phyloP scores from a whole-genome alignment of 257 asterid species.

The Cordia subcordata region DNA sequence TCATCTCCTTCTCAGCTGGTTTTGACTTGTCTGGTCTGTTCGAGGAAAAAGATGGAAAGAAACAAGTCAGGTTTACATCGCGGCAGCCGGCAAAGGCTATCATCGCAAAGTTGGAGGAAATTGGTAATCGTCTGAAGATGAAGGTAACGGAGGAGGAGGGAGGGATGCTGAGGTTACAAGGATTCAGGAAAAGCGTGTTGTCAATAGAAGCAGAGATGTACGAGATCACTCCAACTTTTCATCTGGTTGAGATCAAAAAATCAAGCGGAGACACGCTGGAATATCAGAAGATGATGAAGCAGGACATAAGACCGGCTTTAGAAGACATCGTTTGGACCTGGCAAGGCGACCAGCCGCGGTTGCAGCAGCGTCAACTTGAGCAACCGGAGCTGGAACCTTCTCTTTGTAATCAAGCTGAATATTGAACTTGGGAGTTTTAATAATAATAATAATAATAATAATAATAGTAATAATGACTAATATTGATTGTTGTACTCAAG shows the following conservation, averaged over 20 bases:
- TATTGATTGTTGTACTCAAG: too few species aligned
- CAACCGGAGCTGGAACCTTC: background rate
- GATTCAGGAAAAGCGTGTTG: slow-evolving; percentile 51
- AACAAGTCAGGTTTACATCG: slow-evolving; percentile 52
- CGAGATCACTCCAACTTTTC: slow-evolving; percentile 52
- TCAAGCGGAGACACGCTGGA: slow-evolving; percentile 66
- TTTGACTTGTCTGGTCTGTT: slow-evolving; percentile 73
- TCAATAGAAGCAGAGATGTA: slow-evolving; percentile 67
- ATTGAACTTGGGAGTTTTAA: too few species aligned
- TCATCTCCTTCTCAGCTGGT: slow-evolving; percentile 73
- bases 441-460: too few species aligned
- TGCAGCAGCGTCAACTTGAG: slow-evolving; percentile 13
- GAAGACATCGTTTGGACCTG: slow-evolving; percentile 75
- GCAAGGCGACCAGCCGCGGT: slow-evolving; percentile 48
- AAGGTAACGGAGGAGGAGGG: slow-evolving; percentile 56
- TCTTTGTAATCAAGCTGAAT: too few species aligned
- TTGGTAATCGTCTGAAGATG: slow-evolving; percentile 50
- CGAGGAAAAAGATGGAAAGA: slow-evolving; percentile 40
- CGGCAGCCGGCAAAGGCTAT: slow-evolving; percentile 47
- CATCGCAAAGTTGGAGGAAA: slow-evolving; percentile 59
- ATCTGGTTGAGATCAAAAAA: slow-evolving; percentile 67
- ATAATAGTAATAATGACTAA: too few species aligned
- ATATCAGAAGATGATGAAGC: slow-evolving; percentile 56
- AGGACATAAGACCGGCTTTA: slow-evolving; percentile 52
- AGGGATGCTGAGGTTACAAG: slow-evolving; percentile 51